phyloP scores from a whole-genome alignment of 2,329 filamentous ascomycete species.

The Fusarium hostae region DNA sequence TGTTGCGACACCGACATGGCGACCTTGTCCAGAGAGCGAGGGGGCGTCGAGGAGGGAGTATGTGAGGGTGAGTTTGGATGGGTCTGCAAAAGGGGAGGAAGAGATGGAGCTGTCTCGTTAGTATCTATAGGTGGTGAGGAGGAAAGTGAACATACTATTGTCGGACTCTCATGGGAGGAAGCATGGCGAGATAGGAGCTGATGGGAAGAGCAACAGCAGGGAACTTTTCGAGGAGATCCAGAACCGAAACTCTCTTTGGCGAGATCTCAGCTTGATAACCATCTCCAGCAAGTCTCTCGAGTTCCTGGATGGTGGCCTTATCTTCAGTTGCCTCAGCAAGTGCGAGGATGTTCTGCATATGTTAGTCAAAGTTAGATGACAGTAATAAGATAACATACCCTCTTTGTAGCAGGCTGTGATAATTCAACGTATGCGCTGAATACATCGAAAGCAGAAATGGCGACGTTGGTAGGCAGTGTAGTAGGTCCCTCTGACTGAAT shows the following conservation, averaged over 20 bases:
- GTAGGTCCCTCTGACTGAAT: constrained; percentile 65
- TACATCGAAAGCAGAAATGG: constrained; percentile 71
- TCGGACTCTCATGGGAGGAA: constrained; percentile 81
- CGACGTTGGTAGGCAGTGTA: constrained; percentile 64
- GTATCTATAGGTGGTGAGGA: not conserved
- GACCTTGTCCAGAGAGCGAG: constrained; percentile 60
- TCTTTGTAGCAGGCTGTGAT: constrained; percentile 76
- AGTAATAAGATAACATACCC: constrained; percentile 53
- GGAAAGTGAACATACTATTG: constrained; percentile 63
- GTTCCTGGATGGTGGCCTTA: constrained; percentile 53
- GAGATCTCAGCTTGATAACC: constrained; percentile 60
- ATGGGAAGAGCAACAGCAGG: constrained; percentile 70
- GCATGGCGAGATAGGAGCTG: constrained; percentile 74
- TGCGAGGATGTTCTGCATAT: constrained; percentile 50
- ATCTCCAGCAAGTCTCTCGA: constrained; percentile 60
- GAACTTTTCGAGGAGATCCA: constrained; percentile 77
- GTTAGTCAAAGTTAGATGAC: constrained; percentile 15
- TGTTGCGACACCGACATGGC: constrained; percentile 69
- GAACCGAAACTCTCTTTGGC: constrained; percentile 69
- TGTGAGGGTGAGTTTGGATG: constrained; percentile 70
- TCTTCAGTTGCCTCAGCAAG: constrained; percentile 62
- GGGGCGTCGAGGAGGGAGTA: constrained; percentile 72
- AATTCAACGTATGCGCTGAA: constrained; percentile 79
- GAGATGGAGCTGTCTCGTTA: constrained; percentile 69
- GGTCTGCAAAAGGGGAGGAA: constrained; percentile 73